Base-by-base conservation (phyloP, 2,329 filamentous ascomycete genomes). In the Aspergillus ibericus region DNA sequence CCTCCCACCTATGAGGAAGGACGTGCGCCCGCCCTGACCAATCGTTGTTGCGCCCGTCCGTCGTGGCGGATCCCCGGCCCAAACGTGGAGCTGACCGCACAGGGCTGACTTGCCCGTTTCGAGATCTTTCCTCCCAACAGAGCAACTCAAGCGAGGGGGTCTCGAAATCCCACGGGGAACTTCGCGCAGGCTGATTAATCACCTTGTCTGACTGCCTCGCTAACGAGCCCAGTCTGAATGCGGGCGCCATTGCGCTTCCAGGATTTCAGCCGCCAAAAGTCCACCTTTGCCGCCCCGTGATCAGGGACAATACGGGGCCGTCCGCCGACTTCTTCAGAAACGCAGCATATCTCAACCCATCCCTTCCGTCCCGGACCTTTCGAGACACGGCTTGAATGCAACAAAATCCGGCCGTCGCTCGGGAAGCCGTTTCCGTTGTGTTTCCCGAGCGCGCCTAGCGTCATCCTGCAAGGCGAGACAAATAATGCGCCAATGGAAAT, bases 391-490 rank as follows among this genome's bases (percentile, higher is more conserved):
- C 44, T 32, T 27, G 25, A 48, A 16, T 29, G 44, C 36, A 18
- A 16, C 46, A 15, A 27, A 40, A 22, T 44, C 46, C 38, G 55
- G 55, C 47, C 48, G 35, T 53, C 36, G 40, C 53, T 61, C 56
- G 53, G 58, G 58, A 57, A 54, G 58, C 58, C 54, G 58, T 57
- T 50, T 54, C 35, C 48, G 56, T 51, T 51, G 36, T 5, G 16
- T 60, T 50, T 58, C 53, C 56, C 48, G 56, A 53, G 56, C 22
- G 18, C 52, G 32, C 44, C 52, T 59, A 59, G 56, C 51, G 56
- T 55, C 50, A 34, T 20, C 18, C 47, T 59, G 51, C 51, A 60
- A 60, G 38, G 59, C 20, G 15, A 58, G 53, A 51, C 38, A 42
- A 34, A 9, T 42, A 18, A 29, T 50, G 42, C 35, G 22, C 59